Evolutionary conservation across 2,329 filamentous ascomycete species (phyloP).

Genomic region (Fusarium illudens): DNA sequence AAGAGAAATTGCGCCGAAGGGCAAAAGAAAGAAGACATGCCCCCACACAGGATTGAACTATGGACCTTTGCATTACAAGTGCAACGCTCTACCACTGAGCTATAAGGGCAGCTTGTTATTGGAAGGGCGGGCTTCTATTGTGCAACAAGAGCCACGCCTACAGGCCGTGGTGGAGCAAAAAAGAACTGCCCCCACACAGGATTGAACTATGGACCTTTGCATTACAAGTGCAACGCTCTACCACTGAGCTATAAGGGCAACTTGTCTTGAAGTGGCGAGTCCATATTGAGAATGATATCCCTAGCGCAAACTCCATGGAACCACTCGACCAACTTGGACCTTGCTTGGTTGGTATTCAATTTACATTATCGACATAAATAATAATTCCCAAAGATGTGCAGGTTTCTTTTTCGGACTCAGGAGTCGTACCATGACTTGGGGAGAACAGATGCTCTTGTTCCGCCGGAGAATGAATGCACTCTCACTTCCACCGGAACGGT

Average conservation of each 20-base stretch:
- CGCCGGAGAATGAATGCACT: background rate
- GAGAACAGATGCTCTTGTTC: background rate
- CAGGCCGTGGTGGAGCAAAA: background rate
- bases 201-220: conserved; percentile 38
- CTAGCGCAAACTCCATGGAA: rapidly evolving
- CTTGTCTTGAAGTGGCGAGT: background rate
- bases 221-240: conserved; percentile 39
- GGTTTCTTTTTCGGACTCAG: background rate
- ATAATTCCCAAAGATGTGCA: background rate
- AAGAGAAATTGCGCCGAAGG: background rate
- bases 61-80: conserved; percentile 17
- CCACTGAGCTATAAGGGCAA: conserved; percentile 35
- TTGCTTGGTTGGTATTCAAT: background rate
- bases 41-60: conserved; percentile 15
- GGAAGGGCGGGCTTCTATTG: background rate
- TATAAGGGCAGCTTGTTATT: conserved; percentile 7
- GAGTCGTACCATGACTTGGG: background rate
- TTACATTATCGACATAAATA: background rate
- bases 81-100: conserved; percentile 15
- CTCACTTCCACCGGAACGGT: background rate
- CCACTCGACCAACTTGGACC: too few species aligned
- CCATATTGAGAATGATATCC: background rate
- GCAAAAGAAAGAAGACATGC: background rate
- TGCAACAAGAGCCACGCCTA: background rate
- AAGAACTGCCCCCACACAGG: conserved; percentile 30